Conservation (phyloP, 2,329 filamentous ascomycete genomes). For the Westerdykella aurantiaca region DNA sequence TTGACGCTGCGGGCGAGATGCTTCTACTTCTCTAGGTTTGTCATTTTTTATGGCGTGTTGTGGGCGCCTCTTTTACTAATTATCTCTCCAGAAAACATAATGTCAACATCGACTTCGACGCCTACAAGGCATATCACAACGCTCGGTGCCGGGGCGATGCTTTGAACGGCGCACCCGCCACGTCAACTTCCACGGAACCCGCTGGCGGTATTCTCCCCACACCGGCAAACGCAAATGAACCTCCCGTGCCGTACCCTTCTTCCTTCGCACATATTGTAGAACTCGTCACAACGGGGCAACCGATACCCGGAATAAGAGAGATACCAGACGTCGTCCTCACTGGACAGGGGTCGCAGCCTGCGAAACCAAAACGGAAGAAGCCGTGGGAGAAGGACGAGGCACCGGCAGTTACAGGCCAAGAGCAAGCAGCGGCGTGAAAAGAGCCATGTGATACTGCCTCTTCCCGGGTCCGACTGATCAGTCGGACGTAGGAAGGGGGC, state of each 20-base stretch:
- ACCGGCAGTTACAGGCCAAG: not conserved
- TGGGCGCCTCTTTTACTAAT: not conserved
- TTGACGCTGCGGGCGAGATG: conserved; percentile 61
- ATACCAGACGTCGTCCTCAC: conserved; percentile 75
- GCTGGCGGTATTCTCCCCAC: conserved; percentile 20
- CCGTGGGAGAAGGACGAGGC: conserved; percentile 70
- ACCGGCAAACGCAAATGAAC: conserved; percentile 18
- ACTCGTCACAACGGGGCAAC: conserved; percentile 73
- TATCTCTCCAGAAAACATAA: conserved; percentile 36
- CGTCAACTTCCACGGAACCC: conserved; percentile 15
- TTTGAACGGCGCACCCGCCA: not conserved
- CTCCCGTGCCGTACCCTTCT: conserved; percentile 67
- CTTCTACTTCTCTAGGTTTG: conserved; percentile 58
- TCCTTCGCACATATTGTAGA: conserved; percentile 82
- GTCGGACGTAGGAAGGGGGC: too few species aligned
- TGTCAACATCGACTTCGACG: conserved; percentile 56
- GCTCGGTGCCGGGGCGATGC: conserved; percentile 6
- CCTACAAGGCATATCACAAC: conserved; percentile 61
- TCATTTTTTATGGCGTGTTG: not conserved
- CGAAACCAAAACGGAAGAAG: conserved; percentile 53
- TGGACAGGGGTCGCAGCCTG: conserved; percentile 57
- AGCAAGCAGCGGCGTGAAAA: not conserved
- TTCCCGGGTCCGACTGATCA: too few species aligned
- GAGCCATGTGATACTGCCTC: not conserved
- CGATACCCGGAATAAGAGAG: conserved; percentile 79